Conservation (phyloP, 2,329 filamentous ascomycete species). For the Pestalotiopsis sp. region DNA sequence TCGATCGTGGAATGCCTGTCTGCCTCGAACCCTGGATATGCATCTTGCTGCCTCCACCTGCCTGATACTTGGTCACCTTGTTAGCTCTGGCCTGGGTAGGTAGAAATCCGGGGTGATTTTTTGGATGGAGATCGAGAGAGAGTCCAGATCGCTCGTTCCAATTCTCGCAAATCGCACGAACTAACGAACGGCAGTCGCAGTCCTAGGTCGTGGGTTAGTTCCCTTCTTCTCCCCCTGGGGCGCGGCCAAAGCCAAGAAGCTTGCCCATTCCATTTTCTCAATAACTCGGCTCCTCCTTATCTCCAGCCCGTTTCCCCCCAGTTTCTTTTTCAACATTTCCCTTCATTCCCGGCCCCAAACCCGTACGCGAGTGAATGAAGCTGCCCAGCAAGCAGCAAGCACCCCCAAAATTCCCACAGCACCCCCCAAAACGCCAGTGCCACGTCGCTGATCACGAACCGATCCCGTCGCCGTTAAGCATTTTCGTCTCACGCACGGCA, state of each 20-base stretch:
- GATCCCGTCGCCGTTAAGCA: background rate
- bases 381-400: no score
- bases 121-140: background rate
- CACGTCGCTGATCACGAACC: constrained; percentile 7
- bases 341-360: constrained; percentile 11
- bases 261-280: background rate
- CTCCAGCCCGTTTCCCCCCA: constrained; percentile 1
- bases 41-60: background rate
- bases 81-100: background rate
- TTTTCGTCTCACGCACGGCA: background rate
- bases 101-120: background rate
- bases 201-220: background rate
- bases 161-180: background rate
- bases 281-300: constrained; percentile 5
- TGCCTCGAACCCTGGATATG: no score
- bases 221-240: background rate
- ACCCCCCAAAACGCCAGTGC: background rate
- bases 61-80: background rate
- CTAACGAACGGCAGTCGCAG: background rate
- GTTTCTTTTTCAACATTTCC: constrained; percentile 4
- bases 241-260: background rate
- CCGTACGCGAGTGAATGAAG: constrained; percentile 4
- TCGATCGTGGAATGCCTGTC: no score
- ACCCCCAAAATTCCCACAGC: background rate
- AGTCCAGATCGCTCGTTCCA: background rate